phyloP scores from a whole-genome alignment of 2,329 filamentous ascomycete species.

The Cladosporium sphaerospermum region DNA sequence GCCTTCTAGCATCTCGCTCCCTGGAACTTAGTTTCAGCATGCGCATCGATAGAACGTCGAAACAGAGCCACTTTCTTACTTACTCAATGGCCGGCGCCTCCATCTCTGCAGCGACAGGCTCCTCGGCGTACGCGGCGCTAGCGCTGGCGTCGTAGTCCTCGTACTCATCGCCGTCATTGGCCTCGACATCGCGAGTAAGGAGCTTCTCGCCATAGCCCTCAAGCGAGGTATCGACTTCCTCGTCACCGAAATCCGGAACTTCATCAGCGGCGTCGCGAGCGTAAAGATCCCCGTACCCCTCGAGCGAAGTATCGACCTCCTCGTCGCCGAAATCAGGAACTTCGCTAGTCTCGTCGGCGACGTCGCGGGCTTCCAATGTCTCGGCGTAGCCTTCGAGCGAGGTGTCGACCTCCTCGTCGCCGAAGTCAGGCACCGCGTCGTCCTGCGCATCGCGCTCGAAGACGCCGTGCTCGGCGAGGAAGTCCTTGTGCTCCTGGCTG shows the following conservation, averaged over 20 bases:
- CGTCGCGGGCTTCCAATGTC: background rate
- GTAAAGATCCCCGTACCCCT: slow-evolving; percentile 4
- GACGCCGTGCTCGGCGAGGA: background rate
- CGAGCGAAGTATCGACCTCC: slow-evolving; percentile 9
- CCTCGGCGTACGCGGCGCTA: background rate
- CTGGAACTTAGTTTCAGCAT: background rate
- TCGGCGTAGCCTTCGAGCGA: background rate
- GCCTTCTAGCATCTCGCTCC: background rate
- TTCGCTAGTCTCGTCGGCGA: background rate
- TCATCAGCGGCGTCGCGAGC: background rate
- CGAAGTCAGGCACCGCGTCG: background rate
- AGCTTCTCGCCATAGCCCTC: background rate
- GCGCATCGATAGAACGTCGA: too few species aligned
- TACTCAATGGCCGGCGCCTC: slow-evolving; percentile 2
- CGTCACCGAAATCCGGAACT: background rate
- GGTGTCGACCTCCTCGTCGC: slow-evolving; percentile 2
- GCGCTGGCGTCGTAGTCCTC: background rate
- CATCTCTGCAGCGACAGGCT: background rate
- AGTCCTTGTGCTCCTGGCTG: background rate
- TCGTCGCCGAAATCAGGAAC: background rate
- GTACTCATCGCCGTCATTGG: background rate
- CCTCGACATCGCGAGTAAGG: background rate
- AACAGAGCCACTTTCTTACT: background rate
- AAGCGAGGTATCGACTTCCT: slow-evolving; percentile 11
- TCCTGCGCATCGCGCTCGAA: background rate